Conservation (phyloP, 116 monocot species). For the Dioscorea cayenensis region DNA sequence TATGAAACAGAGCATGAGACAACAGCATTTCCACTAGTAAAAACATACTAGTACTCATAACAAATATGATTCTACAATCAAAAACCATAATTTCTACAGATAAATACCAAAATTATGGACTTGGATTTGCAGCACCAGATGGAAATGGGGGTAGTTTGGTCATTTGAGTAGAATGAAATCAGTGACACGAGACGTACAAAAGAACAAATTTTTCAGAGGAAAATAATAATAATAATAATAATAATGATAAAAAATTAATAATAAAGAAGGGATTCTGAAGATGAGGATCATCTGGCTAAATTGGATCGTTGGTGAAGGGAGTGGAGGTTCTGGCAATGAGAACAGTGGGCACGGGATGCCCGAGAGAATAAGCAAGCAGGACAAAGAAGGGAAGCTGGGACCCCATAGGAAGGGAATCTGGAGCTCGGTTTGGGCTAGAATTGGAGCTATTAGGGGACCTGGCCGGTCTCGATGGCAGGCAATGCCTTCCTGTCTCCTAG, state of each 20-base stretch:
- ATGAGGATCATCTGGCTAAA: no score
- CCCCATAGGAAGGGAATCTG: neutral
- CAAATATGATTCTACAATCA: no score
- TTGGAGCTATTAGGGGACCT: neutral
- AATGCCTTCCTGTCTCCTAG: neutral
- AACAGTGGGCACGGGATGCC: neutral
- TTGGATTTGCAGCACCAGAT: no score
- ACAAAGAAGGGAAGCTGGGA: neutral
- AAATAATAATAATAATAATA: neutral
- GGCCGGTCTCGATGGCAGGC: neutral
- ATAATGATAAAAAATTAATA: neutral
- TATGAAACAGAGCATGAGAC: neutral
- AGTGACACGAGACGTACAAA: no score
- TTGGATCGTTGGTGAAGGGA: neutral
- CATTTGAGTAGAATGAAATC: no score
- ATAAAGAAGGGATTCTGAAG: neutral
- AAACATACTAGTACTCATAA: no score
- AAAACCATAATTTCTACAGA: no score
- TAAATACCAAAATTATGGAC: no score
- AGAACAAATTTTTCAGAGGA: no score
- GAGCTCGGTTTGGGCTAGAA: neutral
- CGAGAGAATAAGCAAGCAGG: neutral
- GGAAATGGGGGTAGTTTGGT: no score
- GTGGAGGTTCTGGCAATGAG: neutral
- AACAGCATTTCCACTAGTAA: no score